Conservation (phyloP, 805 yeast species). For the Candida gorgasii region DNA sequence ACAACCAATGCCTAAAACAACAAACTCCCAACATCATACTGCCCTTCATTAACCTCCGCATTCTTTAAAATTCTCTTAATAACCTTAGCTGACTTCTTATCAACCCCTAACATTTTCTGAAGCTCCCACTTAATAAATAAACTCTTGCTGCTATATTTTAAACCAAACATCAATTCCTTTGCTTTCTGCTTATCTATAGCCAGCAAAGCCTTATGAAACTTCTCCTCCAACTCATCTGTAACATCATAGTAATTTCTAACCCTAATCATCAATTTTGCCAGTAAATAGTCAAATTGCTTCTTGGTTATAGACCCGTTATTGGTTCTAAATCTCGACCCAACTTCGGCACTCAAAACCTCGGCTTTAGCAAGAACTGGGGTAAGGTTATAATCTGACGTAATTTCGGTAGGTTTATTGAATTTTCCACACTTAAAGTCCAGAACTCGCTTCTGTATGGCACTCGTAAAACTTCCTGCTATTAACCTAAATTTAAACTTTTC, state of each 20-base stretch:
- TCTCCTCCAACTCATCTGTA: conserved; percentile 9
- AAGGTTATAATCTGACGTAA: conserved; percentile 16
- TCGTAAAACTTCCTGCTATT: conserved; percentile 16
- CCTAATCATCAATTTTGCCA: conserved; percentile 8
- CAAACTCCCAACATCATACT: too few species aligned
- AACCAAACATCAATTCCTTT: conserved; percentile 29
- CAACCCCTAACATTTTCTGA: conserved; percentile 27
- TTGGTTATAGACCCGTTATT: neutral
- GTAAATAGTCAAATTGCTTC: conserved; percentile 9
- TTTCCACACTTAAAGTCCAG: conserved; percentile 24
- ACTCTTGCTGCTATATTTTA: conserved; percentile 24
- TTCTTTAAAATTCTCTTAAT: conserved; percentile 1
- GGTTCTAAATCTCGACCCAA: neutral
- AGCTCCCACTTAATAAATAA: conserved; percentile 34
- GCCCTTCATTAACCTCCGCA: neutral
- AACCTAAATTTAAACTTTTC: conserved; percentile 15
- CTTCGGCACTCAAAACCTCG: conserved; percentile 12
- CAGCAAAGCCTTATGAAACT: conserved; percentile 15
- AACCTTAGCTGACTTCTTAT: conserved; percentile 14
- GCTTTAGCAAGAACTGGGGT: conserved; percentile 21
- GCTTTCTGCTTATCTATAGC: conserved; percentile 19
- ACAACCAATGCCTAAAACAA: too few species aligned
- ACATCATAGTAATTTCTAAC: conserved; percentile 8
- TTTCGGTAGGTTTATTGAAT: conserved; percentile 5
- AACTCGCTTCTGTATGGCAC: conserved; percentile 16